Conservation (phyloP, 1,284 basidiomycete genomes). For the Heliocybe sulcata region DNA sequence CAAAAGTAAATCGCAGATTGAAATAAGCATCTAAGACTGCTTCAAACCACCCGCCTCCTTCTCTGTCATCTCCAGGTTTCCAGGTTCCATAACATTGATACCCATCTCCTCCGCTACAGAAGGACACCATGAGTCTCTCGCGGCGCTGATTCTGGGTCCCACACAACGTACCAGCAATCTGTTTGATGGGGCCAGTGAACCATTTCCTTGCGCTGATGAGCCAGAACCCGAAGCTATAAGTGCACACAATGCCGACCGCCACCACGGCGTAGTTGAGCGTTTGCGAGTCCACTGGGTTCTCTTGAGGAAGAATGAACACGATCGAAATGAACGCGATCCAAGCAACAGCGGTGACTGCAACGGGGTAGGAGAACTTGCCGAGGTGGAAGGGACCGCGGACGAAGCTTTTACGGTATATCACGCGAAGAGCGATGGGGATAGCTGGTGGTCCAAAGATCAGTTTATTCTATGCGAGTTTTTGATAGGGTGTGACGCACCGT, state of each 20-base stretch:
- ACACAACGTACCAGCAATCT: constrained; percentile 41
- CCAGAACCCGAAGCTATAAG: constrained; percentile 61
- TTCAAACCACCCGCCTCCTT: not conserved
- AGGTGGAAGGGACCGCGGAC: constrained; percentile 68
- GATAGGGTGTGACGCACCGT: constrained; percentile 31
- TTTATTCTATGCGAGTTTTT: not conserved
- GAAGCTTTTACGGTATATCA: constrained; percentile 54
- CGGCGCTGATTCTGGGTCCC: not conserved
- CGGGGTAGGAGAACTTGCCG: constrained; percentile 48
- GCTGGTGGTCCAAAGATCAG: constrained; percentile 23
- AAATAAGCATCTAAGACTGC: not conserved
- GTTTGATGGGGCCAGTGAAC: constrained; percentile 62
- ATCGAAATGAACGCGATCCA: constrained; percentile 64
- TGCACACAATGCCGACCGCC: constrained; percentile 62
- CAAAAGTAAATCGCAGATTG: not conserved
- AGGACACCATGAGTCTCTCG: not conserved
- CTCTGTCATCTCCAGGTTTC: constrained; percentile 11
- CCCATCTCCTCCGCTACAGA: constrained; percentile 37
- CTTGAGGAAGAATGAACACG: constrained; percentile 58
- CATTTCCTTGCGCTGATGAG: constrained; percentile 59
- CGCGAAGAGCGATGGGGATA: constrained; percentile 61
- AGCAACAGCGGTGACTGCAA: constrained; percentile 42
- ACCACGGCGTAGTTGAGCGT: constrained; percentile 71
- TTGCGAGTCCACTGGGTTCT: constrained; percentile 60
- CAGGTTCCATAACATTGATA: constrained; percentile 39